Percentiles rank a stretch among this genome's conserved stretches.
Evolutionary conservation across 306 rosid species (phyloP).

Genomic region (Macrotyloma uniflorum): DNA sequence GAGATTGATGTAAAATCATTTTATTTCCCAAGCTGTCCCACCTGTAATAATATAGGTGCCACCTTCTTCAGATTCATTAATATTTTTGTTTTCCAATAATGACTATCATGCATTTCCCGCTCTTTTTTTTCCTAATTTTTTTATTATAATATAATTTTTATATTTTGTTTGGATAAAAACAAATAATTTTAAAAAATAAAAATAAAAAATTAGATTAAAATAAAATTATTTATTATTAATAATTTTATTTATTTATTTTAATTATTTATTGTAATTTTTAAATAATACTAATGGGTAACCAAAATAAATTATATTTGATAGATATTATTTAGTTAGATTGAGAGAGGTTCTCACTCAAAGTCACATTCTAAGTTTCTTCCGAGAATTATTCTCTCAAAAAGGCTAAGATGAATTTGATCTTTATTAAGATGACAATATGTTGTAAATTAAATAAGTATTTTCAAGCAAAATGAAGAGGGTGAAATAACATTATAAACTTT

Average conservation of each 20-base stretch:
- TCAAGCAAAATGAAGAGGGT: neutral
- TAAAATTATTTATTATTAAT: too few species aligned
- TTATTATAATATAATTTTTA: too few species aligned
- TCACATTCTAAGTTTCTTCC: neutral
- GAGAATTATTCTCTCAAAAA: neutral
- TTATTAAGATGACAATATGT: too few species aligned
- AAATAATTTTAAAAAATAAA: too few species aligned
- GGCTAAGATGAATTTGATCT: neutral
- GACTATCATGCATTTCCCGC: neutral
- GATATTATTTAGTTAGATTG: neutral
- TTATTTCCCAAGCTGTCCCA: neutral
- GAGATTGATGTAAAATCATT: neutral
- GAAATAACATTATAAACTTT: too few species aligned
- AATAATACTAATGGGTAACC: too few species aligned
- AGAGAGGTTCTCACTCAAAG: neutral
- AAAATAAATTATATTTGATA: too few species aligned
- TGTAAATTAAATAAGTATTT: neutral
- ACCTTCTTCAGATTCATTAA: neutral
- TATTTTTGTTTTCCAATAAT: neutral
- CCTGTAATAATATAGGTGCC: neutral
- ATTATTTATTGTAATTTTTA: too few species aligned
- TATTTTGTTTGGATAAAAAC: too few species aligned
- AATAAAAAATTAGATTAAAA: too few species aligned
- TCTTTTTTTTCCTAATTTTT: too few species aligned
- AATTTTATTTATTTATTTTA: too few species aligned